These are phyloP conservation scores for Beauveria medogensis DNA, from an alignment of 2,329 filamentous ascomycete genomes.

Conservation along the genomic window DNA sequence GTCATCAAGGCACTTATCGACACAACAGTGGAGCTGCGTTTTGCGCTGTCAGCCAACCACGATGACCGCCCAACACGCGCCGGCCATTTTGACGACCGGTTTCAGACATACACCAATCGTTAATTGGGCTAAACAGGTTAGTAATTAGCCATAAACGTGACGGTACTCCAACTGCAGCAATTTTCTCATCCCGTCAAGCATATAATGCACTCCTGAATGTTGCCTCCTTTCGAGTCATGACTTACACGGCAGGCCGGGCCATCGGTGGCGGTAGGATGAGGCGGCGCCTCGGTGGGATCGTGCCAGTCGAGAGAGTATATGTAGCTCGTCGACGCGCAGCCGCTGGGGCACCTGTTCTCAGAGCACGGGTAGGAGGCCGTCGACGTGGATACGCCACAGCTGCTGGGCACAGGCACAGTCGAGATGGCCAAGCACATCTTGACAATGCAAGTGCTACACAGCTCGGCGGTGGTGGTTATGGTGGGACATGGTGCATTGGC, in stretches of 20 bases:
- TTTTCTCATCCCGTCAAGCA: too few relatives aligned
- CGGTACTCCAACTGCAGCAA: too few relatives aligned
- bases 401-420: constrained; percentile 24
- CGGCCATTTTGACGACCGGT: not conserved
- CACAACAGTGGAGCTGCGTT: not conserved
- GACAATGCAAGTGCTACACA: constrained; percentile 27
- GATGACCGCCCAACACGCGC: not conserved
- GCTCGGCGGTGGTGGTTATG: constrained; percentile 22
- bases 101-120: not conserved
- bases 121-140: not conserved
- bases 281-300: not conserved
- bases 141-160: too few relatives aligned
- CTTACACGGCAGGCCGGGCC: constrained; percentile 3
- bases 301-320: constrained; percentile 11
- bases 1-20: not conserved
- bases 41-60: not conserved
- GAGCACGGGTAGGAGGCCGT: constrained; percentile 19
- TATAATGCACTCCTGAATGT: too few relatives aligned
- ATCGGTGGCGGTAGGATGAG: constrained; percentile 6
- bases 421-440: constrained; percentile 22
- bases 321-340: constrained; percentile 19
- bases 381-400: constrained; percentile 24
- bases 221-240: not conserved
- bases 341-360: constrained; percentile 16
- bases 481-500: constrained; percentile 23